Base-by-base conservation (phyloP, 805 yeast species). In the Saccharomycopsis amapae region DNA sequence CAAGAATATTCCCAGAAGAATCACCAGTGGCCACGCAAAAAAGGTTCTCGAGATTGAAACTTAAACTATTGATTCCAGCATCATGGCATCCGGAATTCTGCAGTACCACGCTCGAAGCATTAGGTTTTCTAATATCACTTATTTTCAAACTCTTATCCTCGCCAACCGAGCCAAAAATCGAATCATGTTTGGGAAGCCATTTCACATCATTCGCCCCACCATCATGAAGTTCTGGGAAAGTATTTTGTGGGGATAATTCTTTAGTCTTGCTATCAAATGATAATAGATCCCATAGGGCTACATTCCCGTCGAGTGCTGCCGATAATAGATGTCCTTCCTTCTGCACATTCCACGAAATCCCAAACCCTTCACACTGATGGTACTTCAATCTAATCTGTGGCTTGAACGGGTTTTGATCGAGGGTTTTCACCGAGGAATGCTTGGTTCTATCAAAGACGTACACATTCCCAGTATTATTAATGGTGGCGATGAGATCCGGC, bases 361-460 rank as follows among this genome's bases (percentile, higher is more conserved):
- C 86, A 60, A 79, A 77, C 0, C 81, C 80, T 52, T 84, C 95
- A 13, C 63, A 59, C 3, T 57, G 51, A 52, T 72, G 68, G 10
- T 64, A 64, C 4, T 56, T 53, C n/a, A 80, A 65, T 6, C 68
- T 61, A 13, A 79, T 65, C 45, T 83, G 82, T 3, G 78, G 79
- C 53, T 68, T 67, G 55, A 64, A 64, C 15, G 26, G 20, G n/a
- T n/a, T n/a, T n/a, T 46, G 45, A 22, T 43, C 34, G 20, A 42
- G 24, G 10, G 63, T 46, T 3, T 73, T 70, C 35, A 62, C 65
- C 10, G 18, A 33, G 4, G 49, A 40, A 60, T 86, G 95, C 59
- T 85, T 87, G 0, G 97, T 88, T 54, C 93, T 71, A 61, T 89
- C 95, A 61, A 80, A 85, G 3, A 89, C 63, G 42, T 72, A 76